A percentile compares a stretch with the other conserved stretches of the same genome.
Evolutionary conservation across 495 filamentous ascomycete genomes (phyloP).

Genomic region (Platismatia glauca): DNA sequence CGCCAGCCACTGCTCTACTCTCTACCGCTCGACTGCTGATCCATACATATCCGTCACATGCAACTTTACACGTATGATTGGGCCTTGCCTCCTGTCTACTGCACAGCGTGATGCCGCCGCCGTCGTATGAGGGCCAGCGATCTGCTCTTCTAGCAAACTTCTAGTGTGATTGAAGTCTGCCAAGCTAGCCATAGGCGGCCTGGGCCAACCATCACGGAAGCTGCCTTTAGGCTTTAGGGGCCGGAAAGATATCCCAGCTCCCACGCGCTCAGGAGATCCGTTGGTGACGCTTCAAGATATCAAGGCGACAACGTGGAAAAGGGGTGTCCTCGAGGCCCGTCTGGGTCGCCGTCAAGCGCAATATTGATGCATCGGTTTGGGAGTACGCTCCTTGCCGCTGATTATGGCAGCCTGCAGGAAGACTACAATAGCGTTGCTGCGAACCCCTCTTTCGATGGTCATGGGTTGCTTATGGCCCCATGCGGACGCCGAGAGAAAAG

Average conservation of each 20-base stretch:
- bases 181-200: slow-evolving; percentile 2
- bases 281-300: not conserved
- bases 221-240: slow-evolving; percentile 20
- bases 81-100: not conserved
- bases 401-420: slow-evolving; percentile 8
- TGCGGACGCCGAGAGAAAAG: not conserved
- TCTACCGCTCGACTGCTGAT: no score
- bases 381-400: not conserved
- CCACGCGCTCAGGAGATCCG: slow-evolving; percentile 13
- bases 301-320: not conserved
- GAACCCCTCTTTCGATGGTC: slow-evolving; percentile 15
- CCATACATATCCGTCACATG: slow-evolving; percentile 12
- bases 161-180: not conserved
- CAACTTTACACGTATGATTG: not conserved
- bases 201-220: slow-evolving; percentile 8
- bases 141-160: slow-evolving; percentile 12
- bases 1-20: slow-evolving; percentile 3
- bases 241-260: slow-evolving; percentile 6
- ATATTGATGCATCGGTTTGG: not conserved
- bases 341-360: not conserved
- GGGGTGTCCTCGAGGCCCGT: not conserved
- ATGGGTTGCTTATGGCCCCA: slow-evolving; percentile 3
- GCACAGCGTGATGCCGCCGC: not conserved
- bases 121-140: slow-evolving; percentile 1
- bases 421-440: slow-evolving; percentile 16